Conservation (phyloP, 768 basidiomycete genomes). For the Serendipita sp. region DNA sequence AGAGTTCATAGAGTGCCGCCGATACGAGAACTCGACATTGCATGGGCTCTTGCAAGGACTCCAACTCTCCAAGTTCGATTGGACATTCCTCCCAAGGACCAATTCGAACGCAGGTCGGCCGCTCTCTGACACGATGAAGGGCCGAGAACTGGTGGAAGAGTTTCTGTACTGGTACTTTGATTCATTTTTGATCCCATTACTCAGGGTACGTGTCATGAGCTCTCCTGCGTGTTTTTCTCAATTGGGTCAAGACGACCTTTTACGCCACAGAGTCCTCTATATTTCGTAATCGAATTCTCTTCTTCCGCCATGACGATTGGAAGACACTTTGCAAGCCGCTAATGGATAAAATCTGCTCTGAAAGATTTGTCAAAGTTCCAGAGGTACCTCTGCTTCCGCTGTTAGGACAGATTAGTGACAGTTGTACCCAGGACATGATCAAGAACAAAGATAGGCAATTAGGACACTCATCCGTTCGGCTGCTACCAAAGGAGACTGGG, state of each 20-base stretch:
- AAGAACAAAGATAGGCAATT: constrained; percentile 51
- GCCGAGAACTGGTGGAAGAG: constrained; percentile 68
- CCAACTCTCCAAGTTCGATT: constrained; percentile 56
- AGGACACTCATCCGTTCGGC: constrained; percentile 71
- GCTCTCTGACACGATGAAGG: constrained; percentile 56
- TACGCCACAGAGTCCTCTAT: constrained; percentile 87
- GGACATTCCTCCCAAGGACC: constrained; percentile 35
- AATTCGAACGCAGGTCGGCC: constrained; percentile 21
- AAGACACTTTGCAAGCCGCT: constrained; percentile 64
- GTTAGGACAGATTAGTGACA: not conserved
- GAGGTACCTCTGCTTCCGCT: constrained; percentile 29
- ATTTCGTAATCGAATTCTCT: constrained; percentile 66
- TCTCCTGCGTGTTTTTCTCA: not conserved
- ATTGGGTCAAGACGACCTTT: constrained; percentile 58
- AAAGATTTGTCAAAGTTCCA: constrained; percentile 54
- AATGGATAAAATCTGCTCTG: constrained; percentile 49
- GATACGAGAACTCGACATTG: constrained; percentile 66
- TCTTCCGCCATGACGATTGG: constrained; percentile 95
- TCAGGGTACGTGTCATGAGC: constrained; percentile 39
- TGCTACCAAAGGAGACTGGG: constrained; percentile 88
- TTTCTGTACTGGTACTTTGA: constrained; percentile 94
- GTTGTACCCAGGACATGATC: constrained; percentile 37
- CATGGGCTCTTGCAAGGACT: constrained; percentile 68
- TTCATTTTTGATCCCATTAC: constrained; percentile 58
- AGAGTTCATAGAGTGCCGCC: constrained; percentile 52